Conservation (phyloP, 805 yeast genomes). For the Lachancea kluyveri region DNA sequence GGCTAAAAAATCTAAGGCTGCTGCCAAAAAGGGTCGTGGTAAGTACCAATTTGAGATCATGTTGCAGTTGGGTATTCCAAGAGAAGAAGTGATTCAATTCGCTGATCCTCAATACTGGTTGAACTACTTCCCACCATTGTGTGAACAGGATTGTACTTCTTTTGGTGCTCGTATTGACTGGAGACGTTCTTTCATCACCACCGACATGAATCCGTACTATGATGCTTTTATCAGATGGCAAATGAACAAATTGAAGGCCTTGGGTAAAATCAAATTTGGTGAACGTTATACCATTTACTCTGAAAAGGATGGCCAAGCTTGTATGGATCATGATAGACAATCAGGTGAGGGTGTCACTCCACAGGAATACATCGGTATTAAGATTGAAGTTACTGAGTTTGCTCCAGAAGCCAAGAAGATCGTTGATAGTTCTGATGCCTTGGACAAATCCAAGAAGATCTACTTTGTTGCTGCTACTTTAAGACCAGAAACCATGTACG, state of each 20-base stretch:
- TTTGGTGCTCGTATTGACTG: constrained; percentile 96
- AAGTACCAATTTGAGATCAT: constrained; percentile 95
- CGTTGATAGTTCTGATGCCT: constrained; percentile 25
- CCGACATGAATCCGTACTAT: constrained; percentile 91
- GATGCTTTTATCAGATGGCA: constrained; percentile 97
- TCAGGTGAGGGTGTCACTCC: constrained; percentile 97
- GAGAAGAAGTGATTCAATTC: constrained; percentile 77
- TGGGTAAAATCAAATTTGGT: constrained; percentile 93
- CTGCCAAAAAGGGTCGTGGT: constrained; percentile 87
- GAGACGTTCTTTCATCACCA: constrained; percentile 94
- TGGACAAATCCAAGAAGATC: constrained; percentile 53
- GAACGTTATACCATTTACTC: constrained; percentile 97
- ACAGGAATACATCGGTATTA: constrained; percentile 92
- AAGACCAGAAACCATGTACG: constrained; percentile 98
- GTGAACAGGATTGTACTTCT: constrained; percentile 67
- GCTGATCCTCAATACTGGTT: constrained; percentile 94
- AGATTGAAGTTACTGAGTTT: constrained; percentile 63
- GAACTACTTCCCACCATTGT: constrained; percentile 83
- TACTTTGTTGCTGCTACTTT: constrained; percentile 93
- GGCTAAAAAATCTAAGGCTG: constrained; percentile 91
- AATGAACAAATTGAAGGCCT: constrained; percentile 76
- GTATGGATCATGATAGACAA: constrained; percentile 98
- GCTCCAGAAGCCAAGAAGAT: constrained; percentile 40
- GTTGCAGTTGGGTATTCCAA: constrained; percentile 86
- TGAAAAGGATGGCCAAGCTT: constrained; percentile 97